Evolutionary conservation across 176 grass and related monocot genomes (phyloP), one percentile per base, ranked within the genome.

Genomic region (Musa schizocarpa): DNA sequence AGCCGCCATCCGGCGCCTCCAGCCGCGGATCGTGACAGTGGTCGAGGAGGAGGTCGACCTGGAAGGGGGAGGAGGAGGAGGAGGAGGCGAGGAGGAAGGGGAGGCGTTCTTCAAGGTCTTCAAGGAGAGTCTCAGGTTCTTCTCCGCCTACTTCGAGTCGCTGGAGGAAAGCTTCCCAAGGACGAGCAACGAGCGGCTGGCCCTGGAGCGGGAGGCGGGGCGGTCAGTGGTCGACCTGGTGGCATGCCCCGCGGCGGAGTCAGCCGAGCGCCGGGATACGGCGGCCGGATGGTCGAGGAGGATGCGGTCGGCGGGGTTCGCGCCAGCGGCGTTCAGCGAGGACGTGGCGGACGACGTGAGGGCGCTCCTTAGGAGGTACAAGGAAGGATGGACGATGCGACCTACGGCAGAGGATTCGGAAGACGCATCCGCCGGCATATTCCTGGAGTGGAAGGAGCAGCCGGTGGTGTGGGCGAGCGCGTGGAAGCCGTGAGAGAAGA

Each of bases 371-470:
- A 86, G 96, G 24, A 83, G 96, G 73, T 99, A 99, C 53, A 68
- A 88, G 25, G 91, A 99, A 49, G 96, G 96, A 7, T 99, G 91
- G 96, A 89, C 88, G 63, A 95, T 99, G 96, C 86, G 88, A 13
- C 83, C 84, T 0, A 75, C 68, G 26, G 50, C 81, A 2, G 13
- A 54, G 13, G 72, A 57, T 12, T 52, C 12, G 12, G 72, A 74
- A 21, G 5, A 71, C n/a, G 82, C 82, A 51, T 81, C 86, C 54
- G 73, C 88, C 43, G 84, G 82, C 22, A 82, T 89, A 19, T 92
- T 95, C 76, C 96, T 99, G 8, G 84, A 88, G 14, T 99, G 91
- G 96, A 99, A 99, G 88, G 96, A 99, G 53, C 88, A 99, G 79
- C 82, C 91, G 21, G 84, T 99, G 20, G 95, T 94, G 71, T 99